A percentile compares a stretch with the other conserved stretches of the same genome.
phyloP scores from a whole-genome alignment of 2,329 filamentous ascomycete species.

The Cladosporium oxysporum region DNA sequence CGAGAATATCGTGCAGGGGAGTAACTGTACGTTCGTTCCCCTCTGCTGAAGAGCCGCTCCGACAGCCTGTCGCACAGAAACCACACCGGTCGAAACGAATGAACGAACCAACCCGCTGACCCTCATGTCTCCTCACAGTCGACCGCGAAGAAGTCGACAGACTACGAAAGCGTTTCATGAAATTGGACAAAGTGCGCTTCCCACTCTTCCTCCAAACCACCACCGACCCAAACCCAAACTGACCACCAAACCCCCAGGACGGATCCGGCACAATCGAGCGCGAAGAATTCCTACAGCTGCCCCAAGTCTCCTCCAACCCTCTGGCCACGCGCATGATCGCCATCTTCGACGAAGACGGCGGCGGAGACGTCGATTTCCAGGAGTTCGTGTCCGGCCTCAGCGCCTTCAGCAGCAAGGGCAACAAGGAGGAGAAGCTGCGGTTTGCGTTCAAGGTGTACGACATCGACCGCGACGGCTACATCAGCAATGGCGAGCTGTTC shows the following conservation, averaged over 20 bases:
- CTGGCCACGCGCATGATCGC: constrained; percentile 98
- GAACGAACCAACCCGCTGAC: constrained; percentile 17
- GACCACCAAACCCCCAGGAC: constrained; percentile 60
- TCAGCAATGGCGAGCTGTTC: constrained; percentile 97
- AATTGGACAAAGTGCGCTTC: constrained; percentile 82
- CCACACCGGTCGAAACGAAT: constrained; percentile 2
- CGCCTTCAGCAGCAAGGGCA: constrained; percentile 95
- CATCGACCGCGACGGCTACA: constrained; percentile 97
- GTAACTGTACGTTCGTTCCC: constrained; percentile 83
- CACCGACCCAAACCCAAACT: neutral
- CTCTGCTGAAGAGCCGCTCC: neutral
- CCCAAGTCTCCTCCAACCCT: constrained; percentile 96
- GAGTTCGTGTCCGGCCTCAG: constrained; percentile 95
- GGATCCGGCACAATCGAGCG: constrained; percentile 98
- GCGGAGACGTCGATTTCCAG: constrained; percentile 96
- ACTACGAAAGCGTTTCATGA: constrained; percentile 97
- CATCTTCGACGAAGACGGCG: constrained; percentile 98
- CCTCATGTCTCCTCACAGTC: constrained; percentile 58
- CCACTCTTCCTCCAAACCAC: neutral
- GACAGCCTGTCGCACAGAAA: neutral
- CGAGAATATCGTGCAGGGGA: constrained; percentile 93
- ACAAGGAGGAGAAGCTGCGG: constrained; percentile 96
- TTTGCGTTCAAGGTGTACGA: constrained; percentile 99
- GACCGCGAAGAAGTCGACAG: constrained; percentile 96
- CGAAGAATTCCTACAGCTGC: constrained; percentile 94